Conservation (phyloP, 345 rosid species). For the Salix purpurea region DNA sequence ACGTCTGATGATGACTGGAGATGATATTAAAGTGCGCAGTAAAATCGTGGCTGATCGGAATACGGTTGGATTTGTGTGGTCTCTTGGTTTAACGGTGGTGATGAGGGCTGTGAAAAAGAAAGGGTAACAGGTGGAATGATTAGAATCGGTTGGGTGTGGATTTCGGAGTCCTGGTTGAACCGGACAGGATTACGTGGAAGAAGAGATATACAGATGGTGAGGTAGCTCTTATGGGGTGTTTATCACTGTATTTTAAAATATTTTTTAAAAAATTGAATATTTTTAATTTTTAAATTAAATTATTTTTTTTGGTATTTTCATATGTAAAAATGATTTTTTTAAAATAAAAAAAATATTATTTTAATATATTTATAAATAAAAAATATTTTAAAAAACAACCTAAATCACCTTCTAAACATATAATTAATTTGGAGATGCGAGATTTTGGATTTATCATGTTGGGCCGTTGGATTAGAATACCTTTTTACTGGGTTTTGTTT, state of each 20-base stretch:
- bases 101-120: neutral
- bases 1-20: neutral
- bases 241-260: too few relatives aligned
- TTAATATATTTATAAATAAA: too few relatives aligned
- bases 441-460: neutral
- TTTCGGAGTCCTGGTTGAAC: neutral
- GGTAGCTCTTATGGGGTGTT: neutral
- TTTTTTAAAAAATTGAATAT: too few relatives aligned
- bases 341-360: too few relatives aligned
- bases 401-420: too few relatives aligned
- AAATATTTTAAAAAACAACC: too few relatives aligned
- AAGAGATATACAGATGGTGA: neutral
- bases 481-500: neutral
- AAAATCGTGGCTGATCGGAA: neutral
- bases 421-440: neutral
- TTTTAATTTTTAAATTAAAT: too few relatives aligned
- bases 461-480: conserved; percentile 19
- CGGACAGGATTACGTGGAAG: conserved; percentile 12
- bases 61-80: neutral
- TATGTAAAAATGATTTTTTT: too few relatives aligned
- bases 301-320: accelerated
- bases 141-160: neutral
- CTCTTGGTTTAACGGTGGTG: neutral
- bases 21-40: neutral
- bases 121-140: neutral